Conservation (phyloP, 1,284 basidiomycete genomes). For the Boletus sp. region DNA sequence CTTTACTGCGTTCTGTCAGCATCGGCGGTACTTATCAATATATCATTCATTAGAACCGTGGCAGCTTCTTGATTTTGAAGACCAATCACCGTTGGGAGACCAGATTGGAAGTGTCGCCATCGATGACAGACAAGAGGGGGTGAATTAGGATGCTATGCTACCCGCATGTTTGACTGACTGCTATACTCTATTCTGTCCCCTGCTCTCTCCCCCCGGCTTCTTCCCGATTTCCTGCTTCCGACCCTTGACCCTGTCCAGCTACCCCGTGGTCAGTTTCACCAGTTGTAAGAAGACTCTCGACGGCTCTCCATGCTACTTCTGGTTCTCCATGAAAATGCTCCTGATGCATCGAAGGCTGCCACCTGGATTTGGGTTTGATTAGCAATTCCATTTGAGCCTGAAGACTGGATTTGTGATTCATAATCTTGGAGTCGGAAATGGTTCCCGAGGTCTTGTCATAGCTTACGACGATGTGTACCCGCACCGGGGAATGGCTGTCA, state of each 20-base stretch:
- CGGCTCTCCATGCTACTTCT: conserved; percentile 13
- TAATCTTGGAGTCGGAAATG: conserved; percentile 8
- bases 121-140: too few species aligned
- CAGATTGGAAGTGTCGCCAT: too few species aligned
- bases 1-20: too few species aligned
- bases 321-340: conserved; percentile 14
- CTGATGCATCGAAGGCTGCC: conserved; percentile 10
- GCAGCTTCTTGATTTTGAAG: too few species aligned
- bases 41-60: too few species aligned
- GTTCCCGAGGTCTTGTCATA: conserved; percentile 13
- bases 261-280: not conserved
- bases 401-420: not conserved
- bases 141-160: too few species aligned
- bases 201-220: not conserved
- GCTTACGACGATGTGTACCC: conserved; percentile 14
- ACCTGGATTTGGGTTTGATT: not conserved
- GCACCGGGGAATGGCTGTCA: not conserved
- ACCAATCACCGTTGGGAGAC: too few species aligned
- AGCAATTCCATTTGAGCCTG: not conserved
- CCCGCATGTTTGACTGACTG: not conserved
- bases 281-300: conserved; percentile 14
- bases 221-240: too few species aligned
- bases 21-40: too few species aligned
- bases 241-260: not conserved
- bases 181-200: not conserved